These are phyloP conservation scores for Cladorrhinum samala DNA, from an alignment of 495 filamentous ascomycete species.

Conservation along the genomic window DNA sequence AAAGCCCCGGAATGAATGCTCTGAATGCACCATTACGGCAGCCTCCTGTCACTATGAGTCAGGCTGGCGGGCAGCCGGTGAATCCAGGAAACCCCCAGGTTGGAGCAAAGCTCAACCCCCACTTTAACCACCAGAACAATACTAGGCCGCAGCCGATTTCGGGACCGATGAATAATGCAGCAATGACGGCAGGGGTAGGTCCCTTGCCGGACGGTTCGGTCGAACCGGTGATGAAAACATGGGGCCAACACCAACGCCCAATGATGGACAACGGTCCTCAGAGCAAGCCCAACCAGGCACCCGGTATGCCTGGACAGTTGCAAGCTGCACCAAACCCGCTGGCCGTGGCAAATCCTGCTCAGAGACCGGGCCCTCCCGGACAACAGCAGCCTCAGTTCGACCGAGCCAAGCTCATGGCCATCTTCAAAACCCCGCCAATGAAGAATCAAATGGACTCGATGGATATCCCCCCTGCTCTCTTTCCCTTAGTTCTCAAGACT, in stretches of 20 bases:
- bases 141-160: conserved; percentile 17
- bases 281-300: conserved; percentile 15
- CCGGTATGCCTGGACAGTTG: conserved; percentile 18
- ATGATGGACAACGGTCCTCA: conserved; percentile 11
- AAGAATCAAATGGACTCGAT: conserved; percentile 32
- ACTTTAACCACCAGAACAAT: conserved; percentile 29
- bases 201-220: conserved; percentile 20
- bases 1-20: conserved; percentile 47
- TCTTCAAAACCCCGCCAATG: conserved; percentile 15
- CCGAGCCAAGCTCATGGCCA: neutral
- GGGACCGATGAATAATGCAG: conserved; percentile 16
- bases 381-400: conserved; percentile 16
- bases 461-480: conserved; percentile 26
- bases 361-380: conserved; percentile 4
- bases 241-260: conserved; percentile 24
- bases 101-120: conserved; percentile 25
- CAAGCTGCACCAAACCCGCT: conserved; percentile 19
- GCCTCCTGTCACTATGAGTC: conserved; percentile 38
- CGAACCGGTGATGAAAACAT: neutral
- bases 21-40: conserved; percentile 44
- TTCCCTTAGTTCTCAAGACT: conserved; percentile 15
- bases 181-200: conserved; percentile 25
- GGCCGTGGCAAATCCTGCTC: conserved; percentile 9
- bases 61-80: conserved; percentile 29
- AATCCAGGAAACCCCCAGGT: conserved; percentile 33